Base-by-base conservation (phyloP, 257 asterid species). In the Nicotiana attenuata region DNA sequence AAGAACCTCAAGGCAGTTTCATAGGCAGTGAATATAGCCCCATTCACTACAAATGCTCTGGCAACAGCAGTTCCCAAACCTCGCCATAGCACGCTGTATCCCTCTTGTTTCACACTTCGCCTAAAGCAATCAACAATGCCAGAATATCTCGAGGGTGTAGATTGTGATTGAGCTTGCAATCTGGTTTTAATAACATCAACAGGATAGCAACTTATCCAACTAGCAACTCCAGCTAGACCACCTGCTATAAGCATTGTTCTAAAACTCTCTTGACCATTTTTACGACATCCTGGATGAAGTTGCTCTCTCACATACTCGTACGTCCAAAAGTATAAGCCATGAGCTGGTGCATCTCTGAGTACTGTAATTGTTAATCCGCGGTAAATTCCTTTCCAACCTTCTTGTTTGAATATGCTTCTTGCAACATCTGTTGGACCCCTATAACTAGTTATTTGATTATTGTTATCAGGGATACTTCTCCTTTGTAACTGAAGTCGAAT, bases 201-300 rank as follows among this genome's bases (percentile, higher is more conserved):
- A 0, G 97, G 99, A 73, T 92, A 95, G 82, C 97, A 92, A 57
- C 88, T 78, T 20, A 90, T 67, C 98, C 99, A 93, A 86, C 99
- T 95, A 6, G 90, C 89, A 7, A 92, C 94, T 1, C 99, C 97
- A 0, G 98, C 93, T 8, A 89, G 78, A 1, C 99, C 98, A 0
- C 99, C 97, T 1, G 98, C 93, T 4, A 92, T 24, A 19, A 93
- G 86, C 94, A 93, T 93, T n/a, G 98, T 93, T 35, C 86, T 55
- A 77, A 88, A 75, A 16, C 76, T 82, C 76, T 92, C 97, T 22
- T 89, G 85, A 0, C 97, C 91, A 11, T 68, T 85, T 80, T 83
- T 88, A 82, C 97, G 66, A 85, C 97, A 92, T 1, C 99, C 97
- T 0, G 94, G 95, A 14, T 91, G 97, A 29, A 93, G 91, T 29